Conservation (phyloP, 805 yeast species). For the Tanozyma kutaoensis region DNA sequence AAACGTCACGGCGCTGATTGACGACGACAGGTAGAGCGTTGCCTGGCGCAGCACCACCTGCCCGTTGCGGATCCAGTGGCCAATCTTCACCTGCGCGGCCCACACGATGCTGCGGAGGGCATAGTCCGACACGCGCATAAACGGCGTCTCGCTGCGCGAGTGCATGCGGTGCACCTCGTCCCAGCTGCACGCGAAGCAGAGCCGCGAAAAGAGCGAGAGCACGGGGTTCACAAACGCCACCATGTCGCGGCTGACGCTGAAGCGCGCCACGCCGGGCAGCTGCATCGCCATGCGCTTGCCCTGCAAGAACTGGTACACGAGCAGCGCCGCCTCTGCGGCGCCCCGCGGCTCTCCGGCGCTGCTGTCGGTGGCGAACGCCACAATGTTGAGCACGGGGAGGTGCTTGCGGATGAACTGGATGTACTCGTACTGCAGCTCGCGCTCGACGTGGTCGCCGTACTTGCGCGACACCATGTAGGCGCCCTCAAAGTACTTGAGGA, state of each 20-base stretch:
- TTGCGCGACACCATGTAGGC: constrained; percentile 43
- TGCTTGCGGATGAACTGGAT: constrained; percentile 37
- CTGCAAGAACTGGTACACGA: constrained; percentile 14
- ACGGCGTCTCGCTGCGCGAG: constrained; percentile 5
- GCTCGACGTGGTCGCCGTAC: constrained; percentile 56
- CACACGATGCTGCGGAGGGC: constrained; percentile 49
- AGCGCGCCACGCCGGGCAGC: constrained; percentile 19
- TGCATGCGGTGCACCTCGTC: constrained; percentile 6
- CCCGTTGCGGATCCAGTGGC: constrained; percentile 72
- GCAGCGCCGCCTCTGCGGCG: constrained; percentile 19
- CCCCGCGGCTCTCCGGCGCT: constrained; percentile 3
- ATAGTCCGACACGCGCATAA: constrained; percentile 38
- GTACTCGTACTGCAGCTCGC: constrained; percentile 35
- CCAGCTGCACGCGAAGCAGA: constrained; percentile 21
- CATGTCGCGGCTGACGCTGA: constrained; percentile 33
- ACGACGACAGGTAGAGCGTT: constrained; percentile 28
- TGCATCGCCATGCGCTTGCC: constrained; percentile 10
- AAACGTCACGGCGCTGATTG: constrained; percentile 25
- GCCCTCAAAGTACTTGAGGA: constrained; percentile 46
- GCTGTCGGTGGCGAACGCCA: constrained; percentile 17
- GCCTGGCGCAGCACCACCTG: constrained; percentile 37
- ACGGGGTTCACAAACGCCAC: constrained; percentile 50
- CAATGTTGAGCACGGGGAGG: constrained; percentile 27
- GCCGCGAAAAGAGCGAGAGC: constrained; percentile 38
- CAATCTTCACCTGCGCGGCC: constrained; percentile 45